A percentile compares a stretch with the other conserved stretches of the same genome.
These are phyloP conservation scores for Fusarium udum DNA, from an alignment of 2,329 filamentous ascomycete genomes.

Conservation along the genomic window DNA sequence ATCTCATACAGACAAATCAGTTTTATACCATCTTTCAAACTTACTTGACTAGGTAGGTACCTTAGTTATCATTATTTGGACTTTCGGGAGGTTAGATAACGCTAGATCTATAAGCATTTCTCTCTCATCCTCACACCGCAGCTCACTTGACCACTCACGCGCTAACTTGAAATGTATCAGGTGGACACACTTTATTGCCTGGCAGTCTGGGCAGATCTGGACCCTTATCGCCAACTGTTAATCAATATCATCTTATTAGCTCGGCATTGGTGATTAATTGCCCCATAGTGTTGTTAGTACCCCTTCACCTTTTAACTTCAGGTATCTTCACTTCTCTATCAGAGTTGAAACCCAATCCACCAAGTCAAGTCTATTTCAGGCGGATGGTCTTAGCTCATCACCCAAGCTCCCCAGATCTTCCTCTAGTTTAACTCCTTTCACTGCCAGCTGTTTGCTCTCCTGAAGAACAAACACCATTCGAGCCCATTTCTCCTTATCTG, in stretches of 20 bases:
- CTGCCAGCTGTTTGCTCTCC: constrained; percentile 22
- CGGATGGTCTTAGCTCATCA: constrained; percentile 19
- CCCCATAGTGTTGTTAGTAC: neutral
- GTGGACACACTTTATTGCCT: constrained; percentile 27
- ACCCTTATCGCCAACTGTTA: constrained; percentile 12
- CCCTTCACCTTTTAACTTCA: neutral
- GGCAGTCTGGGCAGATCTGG: constrained; percentile 4
- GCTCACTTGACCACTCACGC: constrained; percentile 7
- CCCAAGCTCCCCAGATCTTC: constrained; percentile 30
- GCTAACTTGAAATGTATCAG: constrained; percentile 29
- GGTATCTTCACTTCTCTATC: neutral
- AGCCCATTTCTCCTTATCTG: constrained; percentile 54
- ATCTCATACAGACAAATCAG: neutral
- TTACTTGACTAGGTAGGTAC: neutral
- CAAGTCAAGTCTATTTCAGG: neutral
- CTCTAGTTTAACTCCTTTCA: constrained; percentile 14
- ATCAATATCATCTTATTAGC: constrained; percentile 4
- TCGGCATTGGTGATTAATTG: neutral
- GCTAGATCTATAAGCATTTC: neutral
- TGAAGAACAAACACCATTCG: constrained; percentile 55
- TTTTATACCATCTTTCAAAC: neutral
- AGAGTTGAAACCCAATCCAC: neutral
- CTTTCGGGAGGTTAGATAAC: neutral
- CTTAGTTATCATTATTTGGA: neutral
- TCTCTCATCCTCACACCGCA: neutral